Evolutionary conservation across 768 basidiomycete genomes (phyloP).

Genomic region (Suillus tomentosus): DNA sequence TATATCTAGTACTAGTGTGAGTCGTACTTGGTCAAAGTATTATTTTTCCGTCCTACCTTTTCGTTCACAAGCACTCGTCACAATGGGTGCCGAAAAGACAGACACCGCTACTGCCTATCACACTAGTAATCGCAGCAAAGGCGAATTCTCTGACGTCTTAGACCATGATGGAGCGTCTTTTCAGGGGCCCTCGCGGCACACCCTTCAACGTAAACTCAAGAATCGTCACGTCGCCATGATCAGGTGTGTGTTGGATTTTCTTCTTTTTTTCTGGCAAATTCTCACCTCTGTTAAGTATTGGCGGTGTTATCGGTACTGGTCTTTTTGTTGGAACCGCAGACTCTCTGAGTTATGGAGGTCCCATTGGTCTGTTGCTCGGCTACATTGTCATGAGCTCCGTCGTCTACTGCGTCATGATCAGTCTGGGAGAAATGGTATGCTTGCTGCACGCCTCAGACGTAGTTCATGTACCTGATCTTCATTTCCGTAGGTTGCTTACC

Average conservation of each 20-base stretch:
- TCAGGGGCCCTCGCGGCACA: neutral
- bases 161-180: conserved; percentile 25
- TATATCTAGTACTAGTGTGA: neutral
- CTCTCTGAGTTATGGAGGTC: conserved; percentile 60
- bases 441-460: conserved; percentile 60
- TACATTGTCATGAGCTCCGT: conserved; percentile 66
- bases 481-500: conserved; percentile 63
- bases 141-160: conserved; percentile 19
- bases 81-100: conserved; percentile 28
- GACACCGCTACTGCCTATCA: neutral
- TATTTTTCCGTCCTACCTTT: neutral
- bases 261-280: neutral
- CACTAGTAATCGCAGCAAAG: conserved; percentile 1
- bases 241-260: conserved; percentile 42
- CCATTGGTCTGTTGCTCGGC: conserved; percentile 73
- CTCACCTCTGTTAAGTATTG: conserved; percentile 46
- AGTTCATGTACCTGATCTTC: conserved; percentile 47
- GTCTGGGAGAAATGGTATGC: conserved; percentile 66
- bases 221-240: conserved; percentile 85
- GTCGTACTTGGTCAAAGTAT: neutral
- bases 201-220: conserved; percentile 63
- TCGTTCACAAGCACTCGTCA: neutral
- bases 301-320: conserved; percentile 61
- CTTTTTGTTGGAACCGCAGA: conserved; percentile 71
- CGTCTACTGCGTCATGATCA: conserved; percentile 72